phyloP scores from a whole-genome alignment of 164 flowering plant species.

The Macadamia tetraphylla region DNA sequence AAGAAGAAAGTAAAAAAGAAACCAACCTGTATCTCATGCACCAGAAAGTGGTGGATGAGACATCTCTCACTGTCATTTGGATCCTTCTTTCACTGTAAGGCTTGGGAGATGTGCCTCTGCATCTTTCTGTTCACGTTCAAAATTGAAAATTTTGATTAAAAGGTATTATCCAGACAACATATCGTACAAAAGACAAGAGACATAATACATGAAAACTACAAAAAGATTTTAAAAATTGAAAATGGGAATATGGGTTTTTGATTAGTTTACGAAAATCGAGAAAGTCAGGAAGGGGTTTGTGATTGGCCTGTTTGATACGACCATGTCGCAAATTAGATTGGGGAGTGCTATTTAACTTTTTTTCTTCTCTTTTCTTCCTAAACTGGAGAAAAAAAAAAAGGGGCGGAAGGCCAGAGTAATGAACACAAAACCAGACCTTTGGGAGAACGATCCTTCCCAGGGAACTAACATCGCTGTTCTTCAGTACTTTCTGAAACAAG shows the following conservation, averaged over 20 bases:
- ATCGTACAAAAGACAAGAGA: neutral
- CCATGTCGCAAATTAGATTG: neutral
- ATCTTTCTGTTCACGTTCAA: slow-evolving; percentile 12
- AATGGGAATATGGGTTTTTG: neutral
- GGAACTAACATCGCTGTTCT: slow-evolving; percentile 13
- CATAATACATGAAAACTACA: neutral
- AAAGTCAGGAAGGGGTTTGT: neutral
- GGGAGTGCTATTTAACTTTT: neutral
- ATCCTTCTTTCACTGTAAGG: slow-evolving; percentile 16
- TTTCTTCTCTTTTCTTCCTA: no score
- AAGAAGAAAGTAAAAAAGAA: neutral
- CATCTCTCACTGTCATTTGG: slow-evolving; percentile 13
- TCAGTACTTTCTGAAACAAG: slow-evolving; percentile 13
- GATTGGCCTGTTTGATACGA: slow-evolving; percentile 9
- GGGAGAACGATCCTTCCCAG: slow-evolving; percentile 21
- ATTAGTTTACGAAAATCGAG: neutral
- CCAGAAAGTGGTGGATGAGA: slow-evolving; percentile 9
- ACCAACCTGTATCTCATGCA: slow-evolving; percentile 17
- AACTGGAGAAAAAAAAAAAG: no score
- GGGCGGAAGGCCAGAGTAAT: no score
- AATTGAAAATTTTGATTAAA: neutral
- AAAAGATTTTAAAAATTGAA: no score
- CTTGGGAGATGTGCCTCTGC: slow-evolving; percentile 14
- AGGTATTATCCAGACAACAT: no score
- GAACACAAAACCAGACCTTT: slow-evolving; percentile 5